Evolutionary conservation across 2,329 filamentous ascomycete genomes (phyloP), one percentile per base, ranked within the genome.

Genomic region (Aspergillus niger): DNA sequence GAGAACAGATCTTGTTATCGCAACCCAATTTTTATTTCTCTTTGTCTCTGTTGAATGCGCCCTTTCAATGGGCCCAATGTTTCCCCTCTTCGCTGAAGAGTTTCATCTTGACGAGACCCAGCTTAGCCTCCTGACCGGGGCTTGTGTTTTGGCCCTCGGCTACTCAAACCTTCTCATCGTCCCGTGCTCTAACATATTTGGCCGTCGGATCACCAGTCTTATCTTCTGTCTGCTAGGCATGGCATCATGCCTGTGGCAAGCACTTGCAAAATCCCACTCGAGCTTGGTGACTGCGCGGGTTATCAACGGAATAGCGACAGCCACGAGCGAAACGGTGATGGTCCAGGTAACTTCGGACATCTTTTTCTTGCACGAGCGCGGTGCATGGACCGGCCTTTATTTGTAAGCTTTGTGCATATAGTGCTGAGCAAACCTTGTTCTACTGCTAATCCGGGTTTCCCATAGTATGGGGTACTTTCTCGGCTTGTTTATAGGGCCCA

Each of bases 361-460:
- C n/a, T 56, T 60, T 26, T 60, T 60, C 44, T 26, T 60, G n/a
- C 58, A 60, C 24, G 58, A 60, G 24, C 52, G 58, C 15, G 58
- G 58, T n/a, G 6, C 43, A 6, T 60, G 52, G 52, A 55, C 44
- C 7, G 52, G 52, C 5, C 8, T 56, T 52, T 60, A 60, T 24
- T 60, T 60, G 55, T 57, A 30, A 50, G 55, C 49, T 38, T 49
- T 24, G 15, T 28, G 15, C 22, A n/a, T n/a, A n/a, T n/a, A n/a
- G n/a, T n/a, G n/a, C n/a, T 57, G 17, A 11, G 7, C n/a, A n/a
- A 17, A 30, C 49, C n/a, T 32, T 28, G 20, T 52, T 32, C 49
- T 17, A n/a, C 22, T 28, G 39, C 39, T 43, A 11, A 43, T n/a
- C 39, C 13, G 39, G 39, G 39, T 11, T 20, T 43, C 39, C n/a